Conservation (phyloP, 805 yeast genomes). For the Brettanomyces bruxellensis region DNA sequence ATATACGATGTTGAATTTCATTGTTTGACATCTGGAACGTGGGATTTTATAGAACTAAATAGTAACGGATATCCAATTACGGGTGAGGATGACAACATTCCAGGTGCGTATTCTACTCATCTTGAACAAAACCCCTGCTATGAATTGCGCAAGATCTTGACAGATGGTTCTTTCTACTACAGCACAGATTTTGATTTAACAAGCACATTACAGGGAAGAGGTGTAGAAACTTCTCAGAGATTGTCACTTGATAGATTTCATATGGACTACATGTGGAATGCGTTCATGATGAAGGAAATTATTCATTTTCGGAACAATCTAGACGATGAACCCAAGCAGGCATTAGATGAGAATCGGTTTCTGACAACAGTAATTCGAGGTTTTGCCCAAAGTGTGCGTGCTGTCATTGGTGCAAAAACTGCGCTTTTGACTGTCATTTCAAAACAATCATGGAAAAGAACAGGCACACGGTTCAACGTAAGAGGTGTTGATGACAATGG, state of each 20-base stretch:
- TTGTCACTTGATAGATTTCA: constrained; percentile 54
- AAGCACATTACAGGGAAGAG: constrained; percentile 72
- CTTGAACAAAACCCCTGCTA: constrained; percentile 71
- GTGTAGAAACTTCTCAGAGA: constrained; percentile 35
- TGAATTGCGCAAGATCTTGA: constrained; percentile 65
- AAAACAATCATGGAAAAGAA: constrained; percentile 93
- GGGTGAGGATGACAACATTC: constrained; percentile 29
- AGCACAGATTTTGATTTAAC: constrained; percentile 91
- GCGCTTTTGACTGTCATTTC: constrained; percentile 71
- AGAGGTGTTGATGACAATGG: constrained; percentile 96
- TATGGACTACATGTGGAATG: constrained; percentile 94
- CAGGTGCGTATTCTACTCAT: constrained; percentile 13
- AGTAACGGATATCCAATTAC: constrained; percentile 55
- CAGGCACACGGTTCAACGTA: constrained; percentile 92
- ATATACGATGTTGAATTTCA: constrained; percentile 83
- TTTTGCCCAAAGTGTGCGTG: constrained; percentile 70
- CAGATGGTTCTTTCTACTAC: constrained; percentile 86
- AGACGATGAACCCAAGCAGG: constrained; percentile 47
- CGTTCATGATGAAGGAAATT: constrained; percentile 79
- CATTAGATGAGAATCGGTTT: constrained; percentile 69
- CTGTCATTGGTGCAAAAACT: constrained; percentile 24
- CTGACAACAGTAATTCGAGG: constrained; percentile 92
- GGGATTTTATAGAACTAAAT: constrained; percentile 75
- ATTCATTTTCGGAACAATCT: constrained; percentile 64
- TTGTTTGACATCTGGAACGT: constrained; percentile 57